Conservation (phyloP, 352 stramenopile genomes). For the Globisporangium carolinianum region DNA sequence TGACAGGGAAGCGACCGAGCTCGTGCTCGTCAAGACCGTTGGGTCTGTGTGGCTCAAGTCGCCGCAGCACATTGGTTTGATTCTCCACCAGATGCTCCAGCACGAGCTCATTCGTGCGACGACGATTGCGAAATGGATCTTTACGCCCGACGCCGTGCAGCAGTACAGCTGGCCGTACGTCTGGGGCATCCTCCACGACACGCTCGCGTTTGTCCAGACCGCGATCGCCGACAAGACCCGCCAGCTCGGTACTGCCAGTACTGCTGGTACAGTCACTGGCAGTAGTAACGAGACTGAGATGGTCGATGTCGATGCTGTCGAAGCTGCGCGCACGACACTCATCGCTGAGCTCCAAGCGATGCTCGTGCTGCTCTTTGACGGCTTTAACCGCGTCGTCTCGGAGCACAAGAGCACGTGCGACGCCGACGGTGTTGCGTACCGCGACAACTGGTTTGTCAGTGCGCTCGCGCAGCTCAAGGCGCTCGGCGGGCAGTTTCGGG, state of each 20-base stretch:
- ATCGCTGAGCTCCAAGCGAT: constrained; percentile 47
- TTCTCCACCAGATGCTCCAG: constrained; percentile 76
- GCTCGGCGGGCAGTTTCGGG: constrained; percentile 50
- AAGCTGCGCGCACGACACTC: constrained; percentile 29
- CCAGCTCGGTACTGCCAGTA: constrained; percentile 15
- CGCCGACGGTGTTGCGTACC: constrained; percentile 55
- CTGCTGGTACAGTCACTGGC: background rate
- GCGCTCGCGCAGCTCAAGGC: constrained; percentile 65
- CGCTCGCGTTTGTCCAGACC: constrained; percentile 46
- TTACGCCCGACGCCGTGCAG: constrained; percentile 72
- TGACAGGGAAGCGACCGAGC: constrained; percentile 21
- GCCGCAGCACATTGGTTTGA: constrained; percentile 75
- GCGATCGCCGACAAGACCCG: constrained; percentile 27
- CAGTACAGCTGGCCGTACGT: constrained; percentile 88
- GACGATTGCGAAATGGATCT: constrained; percentile 78
- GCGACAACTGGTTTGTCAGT: constrained; percentile 81
- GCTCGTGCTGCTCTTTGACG: constrained; percentile 49
- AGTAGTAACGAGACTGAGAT: constrained; percentile 22
- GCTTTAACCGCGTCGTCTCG: constrained; percentile 63
- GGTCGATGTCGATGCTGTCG: constrained; percentile 32
- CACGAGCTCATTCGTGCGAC: constrained; percentile 50
- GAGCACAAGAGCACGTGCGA: constrained; percentile 79
- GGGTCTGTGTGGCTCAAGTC: constrained; percentile 76
- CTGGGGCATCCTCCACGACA: constrained; percentile 75
- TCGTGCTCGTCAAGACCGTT: constrained; percentile 62